Evolutionary conservation across 495 filamentous ascomycete genomes (phyloP).

Genomic region (Penicillium canescens): DNA sequence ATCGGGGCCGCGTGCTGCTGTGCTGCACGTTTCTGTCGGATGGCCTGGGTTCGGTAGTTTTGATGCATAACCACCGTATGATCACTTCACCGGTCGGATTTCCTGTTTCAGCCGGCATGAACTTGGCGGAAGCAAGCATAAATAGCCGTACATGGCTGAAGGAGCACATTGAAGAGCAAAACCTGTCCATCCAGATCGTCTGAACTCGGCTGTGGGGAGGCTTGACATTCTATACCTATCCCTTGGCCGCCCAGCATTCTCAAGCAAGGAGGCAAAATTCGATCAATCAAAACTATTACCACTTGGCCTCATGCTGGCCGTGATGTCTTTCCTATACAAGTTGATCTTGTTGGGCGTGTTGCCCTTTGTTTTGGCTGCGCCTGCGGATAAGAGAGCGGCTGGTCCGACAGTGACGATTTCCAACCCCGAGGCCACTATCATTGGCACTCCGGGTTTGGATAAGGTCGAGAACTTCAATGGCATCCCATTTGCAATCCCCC

Average conservation of each 20-base stretch:
- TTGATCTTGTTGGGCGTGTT: slow-evolving; percentile 7
- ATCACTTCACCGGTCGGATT: too few species aligned
- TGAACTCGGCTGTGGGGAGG: not conserved
- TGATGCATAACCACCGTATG: too few species aligned
- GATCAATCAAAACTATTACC: not conserved
- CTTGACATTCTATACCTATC: not conserved
- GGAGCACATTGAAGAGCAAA: not conserved
- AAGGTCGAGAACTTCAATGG: slow-evolving; percentile 58
- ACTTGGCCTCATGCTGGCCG: not conserved
- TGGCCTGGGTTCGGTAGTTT: too few species aligned
- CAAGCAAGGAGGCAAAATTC: not conserved
- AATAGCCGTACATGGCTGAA: too few species aligned
- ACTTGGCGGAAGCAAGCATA: too few species aligned
- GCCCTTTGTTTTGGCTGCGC: slow-evolving; percentile 11
- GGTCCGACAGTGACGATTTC: slow-evolving; percentile 46
- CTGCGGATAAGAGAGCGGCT: slow-evolving; percentile 21
- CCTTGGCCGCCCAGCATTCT: not conserved
- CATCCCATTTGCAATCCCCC: slow-evolving; percentile 65
- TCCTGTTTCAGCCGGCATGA: too few species aligned
- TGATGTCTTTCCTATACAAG: slow-evolving; percentile 7
- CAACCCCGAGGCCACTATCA: slow-evolving; percentile 47
- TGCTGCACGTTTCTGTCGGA: too few species aligned
- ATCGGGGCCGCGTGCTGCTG: too few species aligned
- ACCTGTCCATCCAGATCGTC: not conserved
- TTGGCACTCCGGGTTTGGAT: slow-evolving; percentile 38